Base-by-base conservation (phyloP, 2,329 filamentous ascomycete species). In the Penicillium sp. region DNA sequence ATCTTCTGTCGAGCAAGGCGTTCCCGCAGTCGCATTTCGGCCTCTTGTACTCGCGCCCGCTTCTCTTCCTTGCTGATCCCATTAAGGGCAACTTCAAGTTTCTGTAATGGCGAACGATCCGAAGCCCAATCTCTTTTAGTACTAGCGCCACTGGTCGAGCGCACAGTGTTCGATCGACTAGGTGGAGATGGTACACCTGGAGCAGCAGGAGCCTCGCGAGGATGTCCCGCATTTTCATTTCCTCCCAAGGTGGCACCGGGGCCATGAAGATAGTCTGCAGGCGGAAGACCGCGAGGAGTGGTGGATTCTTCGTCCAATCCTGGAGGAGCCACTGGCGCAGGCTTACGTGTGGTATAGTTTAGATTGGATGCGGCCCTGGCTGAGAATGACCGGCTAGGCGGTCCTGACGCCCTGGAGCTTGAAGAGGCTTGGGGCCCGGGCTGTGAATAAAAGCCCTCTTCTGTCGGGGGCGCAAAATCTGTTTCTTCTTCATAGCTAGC, bases 31-130 rank as follows among this genome's bases (percentile, higher is more conserved):
- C 86, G 85, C 67, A 87, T 83, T 75, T 97, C 94, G 6, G 92
- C 92, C 70, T 94, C 90, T 73, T 93, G 86, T 4, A 94, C 87
- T 51, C 92, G 85, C 8, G 93, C 92, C 65, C 94, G 86, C 76
- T 96, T 96, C 78, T 97, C 93, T 78, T 97, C 93, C 76, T 97
- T 98, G 75, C 91, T 97, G 76, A 97, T 94, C 78, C 91, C 93
- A 76, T 90, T 90, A 71, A 98, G 84, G 70, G 92, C 95, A 72
- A 91, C 87, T 81, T 99, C 94, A 68, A 99, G 85, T 80, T 89
- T 95, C 77, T 99, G 94, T 55, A 99, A 84, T 55, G 96, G 95
- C 65, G 94, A 98, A 70, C 91, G 87, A 74, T 96, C 90, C 59
- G 89, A 84, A 71, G 94, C 91, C 78, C 91, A 86, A 58, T 83